Percentiles rank a stretch among this genome's conserved stretches.
Conservation (phyloP, 2,329 filamentous ascomycete species). For the Reticulascus tulasneorum region DNA sequence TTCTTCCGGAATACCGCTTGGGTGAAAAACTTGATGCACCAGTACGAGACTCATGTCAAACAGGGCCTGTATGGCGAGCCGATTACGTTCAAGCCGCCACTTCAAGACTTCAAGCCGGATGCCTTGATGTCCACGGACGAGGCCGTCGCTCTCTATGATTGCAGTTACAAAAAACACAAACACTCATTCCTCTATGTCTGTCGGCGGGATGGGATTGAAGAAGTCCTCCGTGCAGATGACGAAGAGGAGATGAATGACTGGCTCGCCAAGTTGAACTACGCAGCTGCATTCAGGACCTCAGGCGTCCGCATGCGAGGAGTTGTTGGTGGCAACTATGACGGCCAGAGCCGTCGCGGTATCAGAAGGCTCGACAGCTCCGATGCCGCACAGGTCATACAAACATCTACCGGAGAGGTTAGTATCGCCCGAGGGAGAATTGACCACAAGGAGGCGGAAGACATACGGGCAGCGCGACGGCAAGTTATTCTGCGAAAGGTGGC, state of each 20-base stretch:
- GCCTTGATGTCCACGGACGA: slow-evolving; percentile 90
- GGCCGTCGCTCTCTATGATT: slow-evolving; percentile 82
- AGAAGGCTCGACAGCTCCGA: slow-evolving; percentile 65
- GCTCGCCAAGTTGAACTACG: slow-evolving; percentile 94
- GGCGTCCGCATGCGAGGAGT: slow-evolving; percentile 88
- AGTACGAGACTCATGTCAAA: slow-evolving; percentile 79
- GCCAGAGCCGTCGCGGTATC: slow-evolving; percentile 69
- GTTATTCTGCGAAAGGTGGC: slow-evolving; percentile 80
- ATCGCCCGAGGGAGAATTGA: slow-evolving; percentile 72
- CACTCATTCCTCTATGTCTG: slow-evolving; percentile 89
- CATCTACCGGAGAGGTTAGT: slow-evolving; percentile 68
- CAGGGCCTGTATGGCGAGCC: slow-evolving; percentile 71
- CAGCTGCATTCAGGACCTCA: slow-evolving; percentile 86
- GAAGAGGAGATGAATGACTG: slow-evolving; percentile 95
- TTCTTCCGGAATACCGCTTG: slow-evolving; percentile 92
- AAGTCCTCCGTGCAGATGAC: slow-evolving; percentile 84
- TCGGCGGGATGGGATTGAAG: slow-evolving; percentile 74
- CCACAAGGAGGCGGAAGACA: slow-evolving; percentile 79
- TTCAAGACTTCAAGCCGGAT: slow-evolving; percentile 92
- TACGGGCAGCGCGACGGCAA: slow-evolving; percentile 74
- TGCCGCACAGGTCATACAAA: slow-evolving; percentile 58
- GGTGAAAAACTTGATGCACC: slow-evolving; percentile 86
- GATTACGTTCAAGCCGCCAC: slow-evolving; percentile 83
- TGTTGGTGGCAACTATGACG: slow-evolving; percentile 79
- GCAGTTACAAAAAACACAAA: slow-evolving; percentile 90